Evolutionary conservation across 169 alveolate species (phyloP).

Genomic region (Plasmodium gallinaceum): DNA sequence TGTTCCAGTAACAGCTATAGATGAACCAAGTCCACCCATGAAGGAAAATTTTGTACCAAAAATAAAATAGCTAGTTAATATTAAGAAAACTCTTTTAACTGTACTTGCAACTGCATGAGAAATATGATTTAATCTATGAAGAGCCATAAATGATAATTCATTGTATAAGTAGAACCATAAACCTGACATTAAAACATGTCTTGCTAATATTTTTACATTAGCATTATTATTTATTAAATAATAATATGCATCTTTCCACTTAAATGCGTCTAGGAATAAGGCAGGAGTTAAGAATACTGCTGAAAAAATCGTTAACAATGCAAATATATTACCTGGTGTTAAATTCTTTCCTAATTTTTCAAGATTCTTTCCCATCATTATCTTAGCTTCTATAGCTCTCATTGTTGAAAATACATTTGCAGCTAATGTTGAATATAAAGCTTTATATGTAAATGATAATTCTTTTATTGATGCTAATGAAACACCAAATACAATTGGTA

Average conservation of each 20-base stretch:
- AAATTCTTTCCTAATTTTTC: constrained; percentile 81
- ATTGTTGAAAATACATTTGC: constrained; percentile 80
- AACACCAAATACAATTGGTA: constrained; percentile 86
- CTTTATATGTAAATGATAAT: constrained; percentile 77
- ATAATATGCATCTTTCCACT: constrained; percentile 58
- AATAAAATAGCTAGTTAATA: constrained; percentile 78
- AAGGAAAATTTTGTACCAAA: constrained; percentile 81
- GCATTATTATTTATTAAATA: constrained; percentile 51
- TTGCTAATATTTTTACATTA: constrained; percentile 48
- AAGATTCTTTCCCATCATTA: constrained; percentile 80
- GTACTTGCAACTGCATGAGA: constrained; percentile 88
- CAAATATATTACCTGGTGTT: constrained; percentile 79
- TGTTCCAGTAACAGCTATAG: constrained; percentile 87
- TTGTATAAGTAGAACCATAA: constrained; percentile 78
- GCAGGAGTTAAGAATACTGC: constrained; percentile 83
- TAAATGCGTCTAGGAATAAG: constrained; percentile 61
- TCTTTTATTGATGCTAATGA: constrained; percentile 83
- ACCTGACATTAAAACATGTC: constrained; percentile 82
- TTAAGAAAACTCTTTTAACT: constrained; percentile 82
- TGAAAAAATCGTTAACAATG: constrained; percentile 77
- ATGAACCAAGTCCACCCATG: constrained; percentile 84
- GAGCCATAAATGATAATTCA: constrained; percentile 82
- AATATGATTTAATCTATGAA: constrained; percentile 84
- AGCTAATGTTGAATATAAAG: constrained; percentile 77
- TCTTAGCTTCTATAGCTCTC: constrained; percentile 83